Conservation (phyloP, 108 stramenopile species). For the Pseudonitzschia pungens region DNA sequence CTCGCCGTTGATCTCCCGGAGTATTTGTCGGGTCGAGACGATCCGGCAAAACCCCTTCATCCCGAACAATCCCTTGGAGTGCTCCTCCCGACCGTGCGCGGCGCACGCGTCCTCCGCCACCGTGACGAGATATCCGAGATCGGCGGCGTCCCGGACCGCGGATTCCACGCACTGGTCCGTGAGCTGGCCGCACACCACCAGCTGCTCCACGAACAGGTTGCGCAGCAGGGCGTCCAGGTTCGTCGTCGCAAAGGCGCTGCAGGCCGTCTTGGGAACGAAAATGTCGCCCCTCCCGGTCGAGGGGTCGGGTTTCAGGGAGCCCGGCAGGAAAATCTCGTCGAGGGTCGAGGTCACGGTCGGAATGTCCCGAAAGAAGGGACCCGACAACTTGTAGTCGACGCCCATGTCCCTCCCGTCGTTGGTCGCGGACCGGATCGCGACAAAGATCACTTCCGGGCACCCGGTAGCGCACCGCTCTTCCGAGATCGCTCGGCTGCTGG, state of each 20-base stretch:
- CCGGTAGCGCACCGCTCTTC: neutral
- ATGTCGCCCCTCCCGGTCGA: conserved; percentile 54
- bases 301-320: neutral
- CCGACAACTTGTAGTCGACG: conserved; percentile 74
- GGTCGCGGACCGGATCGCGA: conserved; percentile 61
- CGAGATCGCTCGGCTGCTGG: too few species aligned
- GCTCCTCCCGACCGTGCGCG: conserved; percentile 42
- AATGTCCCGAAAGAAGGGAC: conserved; percentile 41
- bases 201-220: conserved; percentile 61
- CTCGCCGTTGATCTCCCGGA: conserved; percentile 44
- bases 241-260: conserved; percentile 73
- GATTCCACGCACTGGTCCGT: conserved; percentile 82
- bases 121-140: conserved; percentile 72
- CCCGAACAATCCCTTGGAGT: conserved; percentile 53
- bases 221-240: conserved; percentile 66
- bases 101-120: conserved; percentile 80
- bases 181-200: conserved; percentile 69
- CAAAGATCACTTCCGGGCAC: conserved; percentile 77
- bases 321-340: conserved; percentile 43
- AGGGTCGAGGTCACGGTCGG: conserved; percentile 44
- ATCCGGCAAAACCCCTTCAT: conserved; percentile 68
- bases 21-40: conserved; percentile 44
- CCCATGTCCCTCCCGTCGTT: conserved; percentile 65
- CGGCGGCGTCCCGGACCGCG: conserved; percentile 76
- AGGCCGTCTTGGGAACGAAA: conserved; percentile 61